Base-by-base conservation (phyloP, 2,329 filamentous ascomycete species). In the Rosellinia necatrix region DNA sequence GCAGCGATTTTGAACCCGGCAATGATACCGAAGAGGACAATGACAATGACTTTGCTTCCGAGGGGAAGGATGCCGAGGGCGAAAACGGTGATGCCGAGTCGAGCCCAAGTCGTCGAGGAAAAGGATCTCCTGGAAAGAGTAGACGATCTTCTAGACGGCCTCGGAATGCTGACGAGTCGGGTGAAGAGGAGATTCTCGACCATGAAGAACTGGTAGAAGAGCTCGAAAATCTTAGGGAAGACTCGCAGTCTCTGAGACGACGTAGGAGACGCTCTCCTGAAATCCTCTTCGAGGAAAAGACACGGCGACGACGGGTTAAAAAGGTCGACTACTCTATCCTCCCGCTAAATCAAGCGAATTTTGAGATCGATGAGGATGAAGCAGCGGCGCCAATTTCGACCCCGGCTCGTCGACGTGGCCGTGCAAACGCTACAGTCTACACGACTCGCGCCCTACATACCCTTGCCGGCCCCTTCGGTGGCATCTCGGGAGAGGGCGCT, bases 381-480 rank as follows among this genome's bases (percentile, higher is more conserved):
- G 89, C 89, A 25, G 88, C 87, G 43, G 85, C 86, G 53, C 77
- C 83, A 8, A 83, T 83, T 5, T 83, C 90, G 6, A 88, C 89
- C 3, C 86, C 89, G 32, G 84, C 86, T 19, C 86, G 87, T 53
- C 83, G 84, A 58, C 84, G 84, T 62, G 85, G 89, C 42, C 82
- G 85, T 41, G 82, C 78, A 53, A 83, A 80, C 47, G 85, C 81
- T 32, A 81, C 78, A 25, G 76, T 78, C 9, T 76, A 75, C 38
- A 91, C 87, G 86, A 91, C 93, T 69, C 88, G 92, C 46, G 90
- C 83, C 54, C 80, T 97, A 27, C 93, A 96, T 74, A 92, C 91
- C 19, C 96, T 92, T 0, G 91, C 88, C 69, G 94, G 94, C 7
- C 94, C 94, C 2, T 97, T 99, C 72, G 94, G 92, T 56, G 92